These are phyloP conservation scores for Pichia norvegensis DNA, from an alignment of 1,139 yeast species.

Conservation along the genomic window DNA sequence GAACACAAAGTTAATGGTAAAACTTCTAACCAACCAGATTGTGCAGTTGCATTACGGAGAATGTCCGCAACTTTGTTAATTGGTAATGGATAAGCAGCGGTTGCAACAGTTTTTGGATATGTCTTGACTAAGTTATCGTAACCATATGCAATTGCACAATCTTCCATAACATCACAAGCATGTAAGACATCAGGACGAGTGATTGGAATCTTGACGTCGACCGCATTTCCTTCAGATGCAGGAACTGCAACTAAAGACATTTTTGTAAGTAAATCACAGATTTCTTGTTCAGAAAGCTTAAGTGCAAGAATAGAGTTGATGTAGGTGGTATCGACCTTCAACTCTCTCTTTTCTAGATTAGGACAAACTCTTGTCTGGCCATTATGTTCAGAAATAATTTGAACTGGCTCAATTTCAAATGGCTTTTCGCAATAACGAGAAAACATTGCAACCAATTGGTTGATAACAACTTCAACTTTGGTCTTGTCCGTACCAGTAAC, in stretches of 20 bases:
- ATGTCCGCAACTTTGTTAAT: slow-evolving; percentile 88
- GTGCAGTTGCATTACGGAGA: slow-evolving; percentile 82
- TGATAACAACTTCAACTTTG: slow-evolving; percentile 83
- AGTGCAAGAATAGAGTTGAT: slow-evolving; percentile 91
- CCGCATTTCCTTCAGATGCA: slow-evolving; percentile 40
- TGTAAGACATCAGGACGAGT: slow-evolving; percentile 95
- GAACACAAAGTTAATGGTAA: slow-evolving; percentile 93
- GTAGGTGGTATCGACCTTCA: slow-evolving; percentile 73
- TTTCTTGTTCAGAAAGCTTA: slow-evolving; percentile 58
- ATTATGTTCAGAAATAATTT: slow-evolving; percentile 79
- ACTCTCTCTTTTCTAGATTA: slow-evolving; percentile 53
- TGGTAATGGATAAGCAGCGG: slow-evolving; percentile 83
- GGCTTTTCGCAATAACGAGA: slow-evolving; percentile 74
- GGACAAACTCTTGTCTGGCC: slow-evolving; percentile 74
- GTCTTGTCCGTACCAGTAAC: slow-evolving; percentile 94
- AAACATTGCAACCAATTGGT: slow-evolving; percentile 93
- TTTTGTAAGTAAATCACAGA: slow-evolving; percentile 59
- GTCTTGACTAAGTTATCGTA: slow-evolving; percentile 81
- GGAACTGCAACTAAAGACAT: slow-evolving; percentile 73
- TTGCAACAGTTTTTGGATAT: slow-evolving; percentile 70
- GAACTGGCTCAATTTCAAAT: slow-evolving; percentile 81
- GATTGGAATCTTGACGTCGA: slow-evolving; percentile 76
- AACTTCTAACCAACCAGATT: slow-evolving; percentile 94
- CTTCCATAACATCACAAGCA: slow-evolving; percentile 98
- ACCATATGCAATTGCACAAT: slow-evolving; percentile 95